phyloP scores from a whole-genome alignment of 2,329 filamentous ascomycete genomes.

The Microsporum canis region DNA sequence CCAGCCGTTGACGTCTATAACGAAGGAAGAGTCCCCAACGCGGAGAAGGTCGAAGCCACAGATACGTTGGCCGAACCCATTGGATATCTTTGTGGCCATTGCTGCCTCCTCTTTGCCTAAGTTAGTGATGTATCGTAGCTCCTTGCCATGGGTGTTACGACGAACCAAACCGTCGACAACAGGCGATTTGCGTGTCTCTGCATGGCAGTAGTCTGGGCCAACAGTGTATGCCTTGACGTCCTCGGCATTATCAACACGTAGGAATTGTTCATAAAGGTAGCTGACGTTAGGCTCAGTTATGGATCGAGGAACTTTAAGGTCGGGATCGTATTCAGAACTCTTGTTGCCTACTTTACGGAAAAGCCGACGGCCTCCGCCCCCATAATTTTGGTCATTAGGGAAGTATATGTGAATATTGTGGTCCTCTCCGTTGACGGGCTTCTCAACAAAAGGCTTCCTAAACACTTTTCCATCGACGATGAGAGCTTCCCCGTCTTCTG shows the following conservation, averaged over 20 bases:
- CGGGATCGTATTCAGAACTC: slow-evolving; percentile 83
- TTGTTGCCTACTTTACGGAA: slow-evolving; percentile 99
- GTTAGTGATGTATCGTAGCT: slow-evolving; percentile 86
- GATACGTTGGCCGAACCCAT: slow-evolving; percentile 84
- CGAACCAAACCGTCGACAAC: slow-evolving; percentile 94
- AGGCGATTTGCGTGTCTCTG: slow-evolving; percentile 91
- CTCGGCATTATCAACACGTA: slow-evolving; percentile 91
- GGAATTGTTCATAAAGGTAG: slow-evolving; percentile 95
- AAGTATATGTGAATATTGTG: slow-evolving; percentile 99
- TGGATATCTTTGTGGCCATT: slow-evolving; percentile 82
- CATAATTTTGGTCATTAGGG: slow-evolving; percentile 58
- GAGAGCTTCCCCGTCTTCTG: slow-evolving; percentile 82
- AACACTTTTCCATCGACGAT: slow-evolving; percentile 73
- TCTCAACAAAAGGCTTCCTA: slow-evolving; percentile 93
- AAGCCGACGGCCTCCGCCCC: slow-evolving; percentile 78
- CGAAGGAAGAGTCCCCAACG: slow-evolving; percentile 80
- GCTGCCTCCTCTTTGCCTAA: slow-evolving; percentile 68
- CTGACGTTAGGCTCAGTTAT: slow-evolving; percentile 71
- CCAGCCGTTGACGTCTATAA: slow-evolving; percentile 99
- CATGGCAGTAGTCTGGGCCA: slow-evolving; percentile 83
- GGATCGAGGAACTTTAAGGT: slow-evolving; percentile 63
- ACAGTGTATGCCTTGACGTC: slow-evolving; percentile 99
- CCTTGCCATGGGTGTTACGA: slow-evolving; percentile 93
- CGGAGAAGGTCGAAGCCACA: slow-evolving; percentile 92
- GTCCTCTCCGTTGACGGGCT: slow-evolving; percentile 94